phyloP scores from a whole-genome alignment of 2,329 filamentous ascomycete genomes.

The Colletotrichum viniferum region DNA sequence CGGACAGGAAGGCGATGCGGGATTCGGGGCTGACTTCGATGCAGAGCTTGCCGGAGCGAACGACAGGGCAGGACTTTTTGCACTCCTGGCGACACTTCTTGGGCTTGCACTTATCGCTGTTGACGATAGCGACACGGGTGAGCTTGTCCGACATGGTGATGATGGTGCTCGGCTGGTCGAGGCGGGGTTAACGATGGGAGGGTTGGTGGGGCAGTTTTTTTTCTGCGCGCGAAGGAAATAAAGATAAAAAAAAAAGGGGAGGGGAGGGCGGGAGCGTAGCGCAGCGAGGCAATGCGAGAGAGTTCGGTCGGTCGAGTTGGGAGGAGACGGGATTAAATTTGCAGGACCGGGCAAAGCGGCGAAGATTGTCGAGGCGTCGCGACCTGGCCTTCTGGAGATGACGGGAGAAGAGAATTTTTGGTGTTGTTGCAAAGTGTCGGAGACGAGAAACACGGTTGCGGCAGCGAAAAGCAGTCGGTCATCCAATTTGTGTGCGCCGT shows the following conservation, averaged over 20 bases:
- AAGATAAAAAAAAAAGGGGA: neutral
- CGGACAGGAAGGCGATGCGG: constrained; percentile 97
- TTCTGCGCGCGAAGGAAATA: neutral
- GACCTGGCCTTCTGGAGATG: constrained; percentile 17
- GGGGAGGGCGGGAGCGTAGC: neutral
- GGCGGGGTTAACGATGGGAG: constrained; percentile 13
- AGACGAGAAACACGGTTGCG: constrained; percentile 4
- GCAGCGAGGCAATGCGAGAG: neutral
- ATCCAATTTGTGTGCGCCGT: constrained; percentile 23
- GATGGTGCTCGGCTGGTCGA: constrained; percentile 23
- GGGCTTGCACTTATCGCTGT: constrained; percentile 78
- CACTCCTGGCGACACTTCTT: constrained; percentile 99
- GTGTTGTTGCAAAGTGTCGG: constrained; percentile 4
- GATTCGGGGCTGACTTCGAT: constrained; percentile 91
- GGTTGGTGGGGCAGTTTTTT: constrained; percentile 13
- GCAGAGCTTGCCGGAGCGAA: constrained; percentile 95
- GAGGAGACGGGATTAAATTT: neutral
- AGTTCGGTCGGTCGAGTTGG: neutral
- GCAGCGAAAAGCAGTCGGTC: constrained; percentile 19
- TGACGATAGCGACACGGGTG: constrained; percentile 98
- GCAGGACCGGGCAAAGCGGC: constrained; percentile 6
- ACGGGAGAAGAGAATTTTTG: constrained; percentile 5
- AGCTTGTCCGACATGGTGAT: constrained; percentile 87
- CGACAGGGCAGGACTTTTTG: constrained; percentile 98
- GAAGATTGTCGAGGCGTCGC: constrained; percentile 13